Evolutionary conservation across 352 stramenopile species (phyloP).

Genomic region (Globisporangium sylvaticum): DNA sequence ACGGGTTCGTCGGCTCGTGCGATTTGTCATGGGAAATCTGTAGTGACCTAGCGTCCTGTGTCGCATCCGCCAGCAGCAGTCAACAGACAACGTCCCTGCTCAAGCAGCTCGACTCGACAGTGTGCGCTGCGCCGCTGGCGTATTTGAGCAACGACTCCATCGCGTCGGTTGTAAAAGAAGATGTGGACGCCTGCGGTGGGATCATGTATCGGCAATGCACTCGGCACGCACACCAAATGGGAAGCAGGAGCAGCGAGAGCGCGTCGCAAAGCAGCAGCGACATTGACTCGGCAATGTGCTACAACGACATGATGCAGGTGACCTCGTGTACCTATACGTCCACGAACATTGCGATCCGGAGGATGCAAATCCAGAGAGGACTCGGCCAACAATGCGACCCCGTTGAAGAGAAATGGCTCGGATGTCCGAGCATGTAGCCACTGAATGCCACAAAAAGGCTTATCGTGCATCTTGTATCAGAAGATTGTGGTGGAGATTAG

Average conservation of each 20-base stretch:
- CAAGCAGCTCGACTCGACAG: neutral
- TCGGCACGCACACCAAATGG: neutral
- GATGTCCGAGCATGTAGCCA: constrained; percentile 12
- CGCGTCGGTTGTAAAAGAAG: neutral
- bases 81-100: neutral
- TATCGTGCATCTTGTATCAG: too few relatives aligned
- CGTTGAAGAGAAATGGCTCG: constrained; percentile 23
- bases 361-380: constrained; percentile 19
- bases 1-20: constrained; percentile 27
- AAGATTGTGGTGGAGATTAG: too few relatives aligned
- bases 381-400: constrained; percentile 18
- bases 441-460: neutral
- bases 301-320: constrained; percentile 22
- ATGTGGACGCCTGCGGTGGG: constrained; percentile 4
- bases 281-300: constrained; percentile 19
- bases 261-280: neutral
- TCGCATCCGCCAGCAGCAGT: neutral
- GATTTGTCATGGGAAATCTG: constrained; percentile 21
- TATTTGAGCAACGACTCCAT: neutral
- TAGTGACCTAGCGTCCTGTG: constrained; percentile 1
- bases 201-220: constrained; percentile 19
- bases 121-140: neutral
- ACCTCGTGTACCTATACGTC: constrained; percentile 16
- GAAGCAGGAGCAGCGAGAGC: neutral
- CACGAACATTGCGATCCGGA: constrained; percentile 11